These are phyloP conservation scores for Didymella pomorum DNA, from an alignment of 2,329 filamentous ascomycete genomes.

Conservation along the genomic window DNA sequence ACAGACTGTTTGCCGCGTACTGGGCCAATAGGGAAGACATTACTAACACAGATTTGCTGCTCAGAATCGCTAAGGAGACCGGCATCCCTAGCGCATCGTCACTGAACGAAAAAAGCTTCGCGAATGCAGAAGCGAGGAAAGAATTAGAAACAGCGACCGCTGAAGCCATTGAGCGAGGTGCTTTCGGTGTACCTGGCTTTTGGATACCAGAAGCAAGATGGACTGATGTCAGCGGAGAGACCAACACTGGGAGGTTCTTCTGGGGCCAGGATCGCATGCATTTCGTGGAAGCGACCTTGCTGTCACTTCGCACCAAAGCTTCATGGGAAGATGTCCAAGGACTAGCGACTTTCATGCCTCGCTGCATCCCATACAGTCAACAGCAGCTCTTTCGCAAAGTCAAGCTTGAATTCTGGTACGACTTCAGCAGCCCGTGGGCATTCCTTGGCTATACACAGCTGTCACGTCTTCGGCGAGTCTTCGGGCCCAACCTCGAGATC, in stretches of 20 bases:
- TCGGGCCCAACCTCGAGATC: conserved; percentile 37
- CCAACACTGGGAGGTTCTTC: conserved; percentile 36
- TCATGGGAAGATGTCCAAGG: conserved; percentile 2
- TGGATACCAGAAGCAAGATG: conserved; percentile 41
- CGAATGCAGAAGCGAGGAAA: conserved; percentile 30
- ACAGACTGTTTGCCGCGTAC: conserved; percentile 43
- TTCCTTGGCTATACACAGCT: conserved; percentile 48
- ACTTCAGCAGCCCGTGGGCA: conserved; percentile 48
- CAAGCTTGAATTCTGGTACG: conserved; percentile 46
- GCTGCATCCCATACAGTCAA: conserved; percentile 23
- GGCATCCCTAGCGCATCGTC: conserved; percentile 28
- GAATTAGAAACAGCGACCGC: conserved; percentile 38
- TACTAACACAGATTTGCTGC: conserved; percentile 28
- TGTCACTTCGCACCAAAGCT: conserved; percentile 18
- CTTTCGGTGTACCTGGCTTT: conserved; percentile 48
- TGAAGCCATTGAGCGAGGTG: conserved; percentile 43
- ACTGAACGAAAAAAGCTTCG: conserved; percentile 26
- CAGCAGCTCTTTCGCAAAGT: conserved; percentile 17
- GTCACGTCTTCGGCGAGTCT: conserved; percentile 35
- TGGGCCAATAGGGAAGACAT: conserved; percentile 46
- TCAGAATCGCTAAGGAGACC: conserved; percentile 36
- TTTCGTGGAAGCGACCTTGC: conserved; percentile 45
- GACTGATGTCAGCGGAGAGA: conserved; percentile 26
- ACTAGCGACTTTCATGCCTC: conserved; percentile 37
- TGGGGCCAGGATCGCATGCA: conserved; percentile 51